Percentiles rank a stretch among this genome's conserved stretches.
These are phyloP conservation scores for Lodderomyces parapsilosis DNA, from an alignment of 1,139 yeast species.

Conservation along the genomic window DNA sequence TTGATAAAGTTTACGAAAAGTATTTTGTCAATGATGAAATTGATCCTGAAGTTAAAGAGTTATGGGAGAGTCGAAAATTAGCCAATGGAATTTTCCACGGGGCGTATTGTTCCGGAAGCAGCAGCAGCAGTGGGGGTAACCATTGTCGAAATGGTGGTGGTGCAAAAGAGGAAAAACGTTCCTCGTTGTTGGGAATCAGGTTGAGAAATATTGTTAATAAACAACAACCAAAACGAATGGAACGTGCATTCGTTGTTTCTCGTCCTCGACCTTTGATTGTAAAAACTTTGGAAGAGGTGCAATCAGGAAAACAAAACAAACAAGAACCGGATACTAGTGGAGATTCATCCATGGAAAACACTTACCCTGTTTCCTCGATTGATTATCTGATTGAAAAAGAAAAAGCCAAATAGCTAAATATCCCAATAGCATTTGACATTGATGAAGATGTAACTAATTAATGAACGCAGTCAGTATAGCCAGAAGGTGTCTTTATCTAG, in stretches of 20 bases:
- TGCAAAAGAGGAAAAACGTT: not conserved
- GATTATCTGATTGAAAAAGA: not conserved
- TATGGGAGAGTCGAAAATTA: slow-evolving; percentile 47
- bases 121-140: not conserved
- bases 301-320: not conserved
- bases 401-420: too few relatives aligned
- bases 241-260: slow-evolving; percentile 39
- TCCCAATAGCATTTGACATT: too few relatives aligned
- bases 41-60: slow-evolving; percentile 50
- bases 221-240: slow-evolving; percentile 4
- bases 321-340: not conserved
- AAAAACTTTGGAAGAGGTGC: slow-evolving; percentile 17
- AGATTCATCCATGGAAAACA: not conserved
- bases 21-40: slow-evolving; percentile 39
- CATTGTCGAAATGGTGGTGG: not conserved
- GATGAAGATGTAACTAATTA: not conserved
- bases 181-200: not conserved
- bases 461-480: not conserved
- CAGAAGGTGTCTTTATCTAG: not conserved
- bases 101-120: not conserved
- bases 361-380: not conserved
- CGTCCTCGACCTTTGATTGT: slow-evolving; percentile 44
- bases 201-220: slow-evolving; percentile 2
- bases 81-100: slow-evolving; percentile 1
- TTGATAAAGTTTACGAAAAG: slow-evolving; percentile 44